Percentiles rank a stretch among this genome's conserved stretches.
These are phyloP conservation scores for Yamadazyma sp. DNA, from an alignment of 805 yeast genomes.

Conservation along the genomic window DNA sequence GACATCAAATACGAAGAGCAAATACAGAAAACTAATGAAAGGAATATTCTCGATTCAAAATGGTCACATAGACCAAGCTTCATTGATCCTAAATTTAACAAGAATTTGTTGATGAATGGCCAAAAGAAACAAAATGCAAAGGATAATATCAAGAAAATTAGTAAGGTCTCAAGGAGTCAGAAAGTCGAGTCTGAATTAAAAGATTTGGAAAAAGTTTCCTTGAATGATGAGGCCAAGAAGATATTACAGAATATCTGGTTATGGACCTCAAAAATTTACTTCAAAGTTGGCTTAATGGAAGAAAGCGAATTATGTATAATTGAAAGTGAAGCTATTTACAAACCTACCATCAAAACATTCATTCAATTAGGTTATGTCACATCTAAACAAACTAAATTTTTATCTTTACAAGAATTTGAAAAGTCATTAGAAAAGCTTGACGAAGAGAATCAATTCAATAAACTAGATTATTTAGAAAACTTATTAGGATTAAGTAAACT, in stretches of 20 bases:
- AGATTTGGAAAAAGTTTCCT: conserved; percentile 2
- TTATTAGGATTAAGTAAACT: conserved; percentile 54
- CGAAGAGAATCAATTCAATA: conserved; percentile 20
- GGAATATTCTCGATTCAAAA: conserved; percentile 15
- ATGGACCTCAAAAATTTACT: conserved; percentile 64
- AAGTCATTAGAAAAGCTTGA: conserved; percentile 49
- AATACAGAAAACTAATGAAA: conserved; percentile 4
- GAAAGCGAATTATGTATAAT: conserved; percentile 71
- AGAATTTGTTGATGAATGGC: conserved; percentile 5
- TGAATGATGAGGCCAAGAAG: conserved; percentile 17
- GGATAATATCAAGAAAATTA: conserved; percentile 19
- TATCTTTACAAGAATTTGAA: conserved; percentile 65
- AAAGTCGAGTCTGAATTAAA: conserved; percentile 4
- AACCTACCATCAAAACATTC: conserved; percentile 47
- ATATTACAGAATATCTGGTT: conserved; percentile 69
- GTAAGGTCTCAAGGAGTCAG: conserved; percentile 6
- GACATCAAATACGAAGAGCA: conserved; percentile 21
- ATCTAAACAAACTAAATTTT: conserved; percentile 37
- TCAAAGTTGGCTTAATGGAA: conserved; percentile 46
- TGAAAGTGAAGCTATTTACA: conserved; percentile 59
- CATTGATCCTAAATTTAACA: conserved; percentile 25
- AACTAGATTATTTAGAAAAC: conserved; percentile 45
- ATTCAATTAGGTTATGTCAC: conserved; percentile 49
- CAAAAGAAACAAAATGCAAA: conserved; percentile 16
- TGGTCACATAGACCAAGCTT: conserved; percentile 44